These are phyloP conservation scores for Dothideomycetes sp. DNA, from an alignment of 2,329 filamentous ascomycete species.

Conservation along the genomic window DNA sequence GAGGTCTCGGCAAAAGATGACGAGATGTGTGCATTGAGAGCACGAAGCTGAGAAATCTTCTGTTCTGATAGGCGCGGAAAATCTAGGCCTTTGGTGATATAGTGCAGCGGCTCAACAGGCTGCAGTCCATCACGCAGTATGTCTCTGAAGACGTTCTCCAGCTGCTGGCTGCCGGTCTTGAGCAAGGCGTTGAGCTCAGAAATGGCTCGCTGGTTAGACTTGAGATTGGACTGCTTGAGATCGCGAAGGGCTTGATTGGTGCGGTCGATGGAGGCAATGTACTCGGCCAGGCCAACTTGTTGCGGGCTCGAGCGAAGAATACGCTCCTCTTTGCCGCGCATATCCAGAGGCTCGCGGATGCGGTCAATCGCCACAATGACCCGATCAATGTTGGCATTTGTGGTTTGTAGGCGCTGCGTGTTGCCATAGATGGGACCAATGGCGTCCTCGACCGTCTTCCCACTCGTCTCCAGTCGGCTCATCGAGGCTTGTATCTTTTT, in stretches of 20 bases:
- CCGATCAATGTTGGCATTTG: slow-evolving; percentile 79
- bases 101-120: slow-evolving; percentile 80
- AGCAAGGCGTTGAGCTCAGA: slow-evolving; percentile 68
- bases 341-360: slow-evolving; percentile 81
- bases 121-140: slow-evolving; percentile 68
- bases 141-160: slow-evolving; percentile 75
- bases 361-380: slow-evolving; percentile 80
- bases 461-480: slow-evolving; percentile 71
- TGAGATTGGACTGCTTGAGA: slow-evolving; percentile 80
- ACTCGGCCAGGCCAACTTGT: slow-evolving; percentile 69
- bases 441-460: slow-evolving; percentile 82
- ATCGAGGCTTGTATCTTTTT: slow-evolving; percentile 92
- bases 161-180: slow-evolving; percentile 65
- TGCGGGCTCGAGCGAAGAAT: slow-evolving; percentile 73
- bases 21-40: slow-evolving; percentile 53
- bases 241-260: slow-evolving; percentile 75
- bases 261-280: slow-evolving; percentile 80
- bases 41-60: slow-evolving; percentile 60
- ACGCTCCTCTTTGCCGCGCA: slow-evolving; percentile 81
- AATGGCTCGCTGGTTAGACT: slow-evolving; percentile 83
- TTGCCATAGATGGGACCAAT: slow-evolving; percentile 88
- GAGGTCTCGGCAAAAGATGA: slow-evolving; percentile 14
- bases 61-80: slow-evolving; percentile 76
- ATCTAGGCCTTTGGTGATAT: slow-evolving; percentile 65
- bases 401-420: slow-evolving; percentile 77